Evolutionary conservation across 768 basidiomycete genomes (phyloP).

Genomic region (Leccinum uliginosum): DNA sequence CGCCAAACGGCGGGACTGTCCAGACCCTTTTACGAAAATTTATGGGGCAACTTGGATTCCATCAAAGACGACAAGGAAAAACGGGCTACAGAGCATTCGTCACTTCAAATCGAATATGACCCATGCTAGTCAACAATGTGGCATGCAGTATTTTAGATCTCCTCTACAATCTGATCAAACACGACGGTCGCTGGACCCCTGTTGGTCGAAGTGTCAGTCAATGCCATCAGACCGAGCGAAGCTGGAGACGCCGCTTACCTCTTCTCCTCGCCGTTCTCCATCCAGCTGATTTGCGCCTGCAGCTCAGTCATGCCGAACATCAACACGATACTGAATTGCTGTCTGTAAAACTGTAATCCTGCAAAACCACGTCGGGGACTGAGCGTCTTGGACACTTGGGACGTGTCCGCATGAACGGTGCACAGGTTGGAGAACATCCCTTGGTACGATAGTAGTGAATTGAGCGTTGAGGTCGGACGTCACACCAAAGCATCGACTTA

Average conservation of each 20-base stretch:
- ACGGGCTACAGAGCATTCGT: too few relatives aligned
- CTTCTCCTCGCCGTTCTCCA: conserved; percentile 30
- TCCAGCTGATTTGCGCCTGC: conserved; percentile 45
- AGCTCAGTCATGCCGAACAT: conserved; percentile 44
- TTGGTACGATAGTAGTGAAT: background rate
- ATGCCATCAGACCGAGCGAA: background rate
- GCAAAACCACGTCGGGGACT: conserved; percentile 30
- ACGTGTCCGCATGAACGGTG: conserved; percentile 24
- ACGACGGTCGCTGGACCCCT: conserved; percentile 32
- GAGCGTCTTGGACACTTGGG: conserved; percentile 26
- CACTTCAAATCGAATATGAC: background rate
- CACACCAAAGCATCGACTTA: background rate
- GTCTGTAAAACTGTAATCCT: conserved; percentile 27
- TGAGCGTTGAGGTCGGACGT: background rate
- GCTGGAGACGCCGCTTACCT: conserved; percentile 9
- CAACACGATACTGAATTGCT: conserved; percentile 38
- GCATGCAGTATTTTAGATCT: conserved; percentile 9
- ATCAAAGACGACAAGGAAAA: background rate
- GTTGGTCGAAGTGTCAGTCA: background rate
- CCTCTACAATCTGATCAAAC: conserved; percentile 31
- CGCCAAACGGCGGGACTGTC: background rate
- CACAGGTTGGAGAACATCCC: conserved; percentile 27
- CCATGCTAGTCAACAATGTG: background rate
- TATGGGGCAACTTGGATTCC: background rate
- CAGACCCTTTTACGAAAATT: background rate